These are phyloP conservation scores for Pseudomonodictys pantanalensis DNA, from an alignment of 495 filamentous ascomycete genomes.

Conservation along the genomic window DNA sequence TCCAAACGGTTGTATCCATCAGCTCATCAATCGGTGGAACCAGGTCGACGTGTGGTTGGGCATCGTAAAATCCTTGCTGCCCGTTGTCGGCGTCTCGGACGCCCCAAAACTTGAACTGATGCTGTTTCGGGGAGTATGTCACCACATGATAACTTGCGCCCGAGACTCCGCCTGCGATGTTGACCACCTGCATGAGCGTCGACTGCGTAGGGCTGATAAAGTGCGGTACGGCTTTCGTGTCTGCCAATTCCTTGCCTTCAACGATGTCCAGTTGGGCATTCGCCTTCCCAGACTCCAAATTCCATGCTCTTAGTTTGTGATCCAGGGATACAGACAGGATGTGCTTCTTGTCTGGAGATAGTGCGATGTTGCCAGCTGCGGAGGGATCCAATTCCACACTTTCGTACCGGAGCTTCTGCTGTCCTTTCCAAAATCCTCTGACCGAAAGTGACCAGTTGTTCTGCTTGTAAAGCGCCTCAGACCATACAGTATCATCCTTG, in stretches of 20 bases:
- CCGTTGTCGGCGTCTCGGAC: constrained; percentile 62
- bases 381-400: constrained; percentile 65
- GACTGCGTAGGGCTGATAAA: constrained; percentile 72
- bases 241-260: constrained; percentile 50
- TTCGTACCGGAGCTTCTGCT: constrained; percentile 62
- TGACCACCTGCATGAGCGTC: constrained; percentile 70
- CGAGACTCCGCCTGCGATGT: constrained; percentile 51
- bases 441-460: constrained; percentile 75
- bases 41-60: constrained; percentile 60
- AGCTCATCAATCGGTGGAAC: constrained; percentile 65
- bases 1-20: constrained; percentile 57
- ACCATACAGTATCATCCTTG: constrained; percentile 68
- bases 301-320: constrained; percentile 84
- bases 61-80: constrained; percentile 63
- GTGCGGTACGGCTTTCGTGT: constrained; percentile 58
- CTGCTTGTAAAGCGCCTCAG: constrained; percentile 74
- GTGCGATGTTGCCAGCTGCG: constrained; percentile 60
- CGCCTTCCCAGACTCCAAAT: constrained; percentile 67
- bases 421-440: constrained; percentile 66
- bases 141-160: constrained; percentile 68
- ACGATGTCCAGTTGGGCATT: constrained; percentile 71
- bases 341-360: constrained; percentile 63
- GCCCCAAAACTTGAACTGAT: constrained; percentile 92
- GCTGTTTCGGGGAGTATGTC: constrained; percentile 84
- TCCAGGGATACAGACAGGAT: constrained; percentile 84